Base-by-base conservation (phyloP, 106 monocot species). In the Cymbidium sinense region DNA sequence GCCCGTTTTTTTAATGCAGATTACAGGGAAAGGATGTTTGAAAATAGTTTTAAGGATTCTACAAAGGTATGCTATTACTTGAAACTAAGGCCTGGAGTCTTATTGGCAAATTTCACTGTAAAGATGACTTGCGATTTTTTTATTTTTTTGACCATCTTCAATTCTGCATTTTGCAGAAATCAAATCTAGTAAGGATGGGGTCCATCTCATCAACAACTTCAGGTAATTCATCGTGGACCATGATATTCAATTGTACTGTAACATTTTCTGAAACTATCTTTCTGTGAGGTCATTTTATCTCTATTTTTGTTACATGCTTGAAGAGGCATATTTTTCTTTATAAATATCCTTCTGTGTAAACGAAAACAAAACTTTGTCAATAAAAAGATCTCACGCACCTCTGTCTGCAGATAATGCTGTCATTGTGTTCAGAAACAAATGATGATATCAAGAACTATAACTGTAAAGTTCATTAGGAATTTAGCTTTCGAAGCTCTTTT, bases 191-290 rank as follows among this genome's bases (percentile, higher is more conserved):
- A 30, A 82, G 87, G 71, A 83, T 87, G 90, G 90, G 85, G 54
- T 90, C 90, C 33, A 23, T 90, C 70, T 79, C 87, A 47, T 90
- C 90, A 30, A 81, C 67, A 52, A 34, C 76, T 54, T 85, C 87
- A 85, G 87, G 90, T 90, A 83, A 33, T 25, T 28, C 44, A 47
- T 9, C 1, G 43, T 25, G 23, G 18, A 43, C 43, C 28, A 74
- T 13, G 23, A 73, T 44, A 21, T 71, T 39, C 37, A 4, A 21
- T 20, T 71, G 19, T 71, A 36, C 6, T 39, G 71, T 71, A 36
- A 18, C 34, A 69, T 31, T 69, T 17, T 69, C n/a, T 34, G 11
- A 34, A 69, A 5, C 28, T 69, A 10, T 69, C 69, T 69, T 69
- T 69, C 2, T 3, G 2, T 3, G 2, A 27, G 11, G 8, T 69